Percentiles rank a stretch among this genome's conserved stretches.
Evolutionary conservation across 108 stramenopile species (phyloP).

Genomic region (Cyclotella cryptica): DNA sequence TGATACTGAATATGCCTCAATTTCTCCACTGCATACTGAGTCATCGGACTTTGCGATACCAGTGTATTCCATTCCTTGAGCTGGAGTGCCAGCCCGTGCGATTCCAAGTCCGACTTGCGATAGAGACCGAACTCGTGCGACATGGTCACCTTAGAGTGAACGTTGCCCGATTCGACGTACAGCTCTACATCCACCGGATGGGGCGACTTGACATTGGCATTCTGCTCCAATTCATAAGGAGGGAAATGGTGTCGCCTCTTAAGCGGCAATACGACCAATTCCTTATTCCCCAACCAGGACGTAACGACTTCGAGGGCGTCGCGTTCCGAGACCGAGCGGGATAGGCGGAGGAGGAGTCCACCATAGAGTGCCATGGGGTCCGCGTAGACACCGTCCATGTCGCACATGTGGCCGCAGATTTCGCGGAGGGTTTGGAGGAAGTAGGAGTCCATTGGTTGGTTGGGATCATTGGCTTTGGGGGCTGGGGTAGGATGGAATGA

Average conservation of each 20-base stretch:
- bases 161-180: slow-evolving; percentile 61
- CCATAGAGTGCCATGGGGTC: slow-evolving; percentile 60
- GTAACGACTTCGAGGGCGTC: slow-evolving; percentile 45
- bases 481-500: background rate
- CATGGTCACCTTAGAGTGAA: slow-evolving; percentile 67
- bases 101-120: slow-evolving; percentile 62
- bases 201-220: slow-evolving; percentile 16
- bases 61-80: slow-evolving; percentile 28
- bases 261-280: slow-evolving; percentile 47
- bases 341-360: slow-evolving; percentile 46
- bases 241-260: slow-evolving; percentile 41
- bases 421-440: slow-evolving; percentile 57
- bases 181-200: slow-evolving; percentile 63
- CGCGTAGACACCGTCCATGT: slow-evolving; percentile 55
- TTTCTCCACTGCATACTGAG: slow-evolving; percentile 7
- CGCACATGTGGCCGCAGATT: slow-evolving; percentile 58
- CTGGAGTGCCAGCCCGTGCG: slow-evolving; percentile 24
- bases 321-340: slow-evolving; percentile 35
- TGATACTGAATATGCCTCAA: slow-evolving; percentile 32
- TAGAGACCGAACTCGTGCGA: slow-evolving; percentile 66
- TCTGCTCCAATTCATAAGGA: background rate
- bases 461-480: slow-evolving; percentile 16
- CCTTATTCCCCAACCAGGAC: slow-evolving; percentile 18
- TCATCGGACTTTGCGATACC: slow-evolving; percentile 5
- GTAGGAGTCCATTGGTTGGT: slow-evolving; percentile 44